Percentiles rank a stretch among this genome's conserved stretches.
These are phyloP conservation scores for Sambucus nigra DNA, from an alignment of 129 eudicot species.

Conservation along the genomic window DNA sequence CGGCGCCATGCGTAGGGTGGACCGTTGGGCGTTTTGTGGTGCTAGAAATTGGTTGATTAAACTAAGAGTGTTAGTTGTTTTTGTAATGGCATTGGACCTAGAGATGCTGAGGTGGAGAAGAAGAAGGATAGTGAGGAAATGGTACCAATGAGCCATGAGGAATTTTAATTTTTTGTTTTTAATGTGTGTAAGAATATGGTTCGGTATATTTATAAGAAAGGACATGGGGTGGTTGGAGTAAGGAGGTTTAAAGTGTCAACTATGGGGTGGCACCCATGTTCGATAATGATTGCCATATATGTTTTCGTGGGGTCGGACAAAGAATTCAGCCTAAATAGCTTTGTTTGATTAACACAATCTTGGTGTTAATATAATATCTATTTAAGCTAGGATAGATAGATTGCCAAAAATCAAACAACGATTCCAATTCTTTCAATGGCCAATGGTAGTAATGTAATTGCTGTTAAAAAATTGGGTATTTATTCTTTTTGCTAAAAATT, in stretches of 20 bases:
- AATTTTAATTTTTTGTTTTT: no score
- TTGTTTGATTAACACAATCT: neutral
- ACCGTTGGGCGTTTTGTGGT: slow-evolving; percentile 50
- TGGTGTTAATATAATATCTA: no score
- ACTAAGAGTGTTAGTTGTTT: neutral
- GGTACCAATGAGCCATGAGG: slow-evolving; percentile 6
- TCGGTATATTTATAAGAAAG: slow-evolving; percentile 9
- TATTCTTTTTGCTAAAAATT: no score
- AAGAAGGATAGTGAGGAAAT: slow-evolving; percentile 7
- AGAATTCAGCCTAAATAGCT: neutral
- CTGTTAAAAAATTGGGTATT: no score
- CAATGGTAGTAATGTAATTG: no score
- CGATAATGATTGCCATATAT: slow-evolving; percentile 52
- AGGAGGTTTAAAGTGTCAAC: slow-evolving; percentile 12
- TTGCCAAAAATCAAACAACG: no score
- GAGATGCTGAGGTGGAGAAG: slow-evolving; percentile 27
- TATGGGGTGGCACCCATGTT: slow-evolving; percentile 81
- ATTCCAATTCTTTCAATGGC: no score
- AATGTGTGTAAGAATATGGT: neutral
- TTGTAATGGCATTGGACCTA: slow-evolving; percentile 21
- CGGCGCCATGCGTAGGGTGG: slow-evolving; percentile 39
- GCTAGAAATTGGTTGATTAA: slow-evolving; percentile 32
- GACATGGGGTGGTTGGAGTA: slow-evolving; percentile 15
- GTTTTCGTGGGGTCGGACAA: slow-evolving; percentile 7
- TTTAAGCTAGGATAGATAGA: no score